These are phyloP conservation scores for Nothopassalora personata DNA, from an alignment of 2,329 filamentous ascomycete genomes.

Conservation along the genomic window DNA sequence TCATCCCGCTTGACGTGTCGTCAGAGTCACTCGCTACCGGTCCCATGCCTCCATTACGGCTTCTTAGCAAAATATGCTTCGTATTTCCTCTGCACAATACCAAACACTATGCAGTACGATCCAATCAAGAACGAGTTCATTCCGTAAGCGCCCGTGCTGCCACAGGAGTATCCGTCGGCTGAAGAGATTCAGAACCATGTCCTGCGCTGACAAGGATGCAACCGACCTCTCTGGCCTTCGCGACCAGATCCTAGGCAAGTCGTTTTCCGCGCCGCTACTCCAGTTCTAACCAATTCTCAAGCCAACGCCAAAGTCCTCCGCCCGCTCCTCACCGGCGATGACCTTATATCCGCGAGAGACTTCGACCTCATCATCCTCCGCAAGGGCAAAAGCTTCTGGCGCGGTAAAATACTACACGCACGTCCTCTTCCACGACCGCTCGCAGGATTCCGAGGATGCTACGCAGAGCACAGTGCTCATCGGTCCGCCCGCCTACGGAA, in stretches of 20 bases:
- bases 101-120: too few relatives aligned
- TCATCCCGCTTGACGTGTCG: too few relatives aligned
- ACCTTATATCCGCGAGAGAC: background rate
- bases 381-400: background rate
- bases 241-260: background rate
- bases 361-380: background rate
- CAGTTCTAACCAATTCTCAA: background rate
- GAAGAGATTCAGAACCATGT: background rate
- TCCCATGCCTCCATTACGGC: too few relatives aligned
- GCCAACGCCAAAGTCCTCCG: background rate
- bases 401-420: background rate
- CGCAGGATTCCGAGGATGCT: background rate
- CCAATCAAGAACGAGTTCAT: too few relatives aligned
- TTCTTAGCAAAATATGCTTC: too few relatives aligned
- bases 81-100: too few relatives aligned
- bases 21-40: too few relatives aligned
- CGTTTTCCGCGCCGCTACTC: background rate
- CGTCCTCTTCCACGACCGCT: background rate
- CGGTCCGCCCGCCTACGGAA: background rate
- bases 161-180: background rate
- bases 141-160: background rate
- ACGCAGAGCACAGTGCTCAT: background rate
- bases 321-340: background rate
- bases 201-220: background rate
- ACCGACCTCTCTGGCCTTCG: background rate